phyloP scores from a whole-genome alignment of 495 filamentous ascomycete species.

The Aspergillus bridgeri region DNA sequence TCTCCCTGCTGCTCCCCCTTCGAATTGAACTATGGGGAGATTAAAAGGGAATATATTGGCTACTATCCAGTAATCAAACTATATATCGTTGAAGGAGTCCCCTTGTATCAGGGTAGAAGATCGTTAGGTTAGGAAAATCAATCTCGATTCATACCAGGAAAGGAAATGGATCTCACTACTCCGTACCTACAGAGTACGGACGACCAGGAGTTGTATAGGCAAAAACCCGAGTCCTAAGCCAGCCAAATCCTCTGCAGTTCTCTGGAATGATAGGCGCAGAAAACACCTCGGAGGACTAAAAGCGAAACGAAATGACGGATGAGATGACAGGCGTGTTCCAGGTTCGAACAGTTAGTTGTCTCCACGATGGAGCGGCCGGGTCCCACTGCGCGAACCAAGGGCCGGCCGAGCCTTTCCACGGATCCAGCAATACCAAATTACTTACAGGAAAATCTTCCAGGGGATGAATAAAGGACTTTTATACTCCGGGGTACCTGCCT shows the following conservation, averaged over 20 bases:
- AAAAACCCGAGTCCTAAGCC: neutral
- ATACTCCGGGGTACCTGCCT: neutral
- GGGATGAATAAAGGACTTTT: neutral
- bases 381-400: slow-evolving; percentile 16
- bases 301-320: slow-evolving; percentile 12
- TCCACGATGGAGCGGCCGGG: slow-evolving; percentile 17
- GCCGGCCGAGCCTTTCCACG: slow-evolving; percentile 8
- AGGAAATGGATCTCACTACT: neutral
- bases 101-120: neutral
- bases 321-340: slow-evolving; percentile 24
- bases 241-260: neutral
- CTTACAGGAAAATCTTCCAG: neutral
- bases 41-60: neutral
- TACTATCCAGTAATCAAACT: neutral
- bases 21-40: neutral
- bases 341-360: slow-evolving; percentile 17
- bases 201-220: neutral
- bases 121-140: neutral
- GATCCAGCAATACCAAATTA: slow-evolving; percentile 3
- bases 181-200: too few species aligned
- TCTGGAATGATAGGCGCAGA: neutral
- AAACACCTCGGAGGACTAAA: neutral
- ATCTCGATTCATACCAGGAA: too few species aligned
- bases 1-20: neutral
- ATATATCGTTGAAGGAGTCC: neutral